Conservation (phyloP, 768 basidiomycete species). For the Boletus huronensis region DNA sequence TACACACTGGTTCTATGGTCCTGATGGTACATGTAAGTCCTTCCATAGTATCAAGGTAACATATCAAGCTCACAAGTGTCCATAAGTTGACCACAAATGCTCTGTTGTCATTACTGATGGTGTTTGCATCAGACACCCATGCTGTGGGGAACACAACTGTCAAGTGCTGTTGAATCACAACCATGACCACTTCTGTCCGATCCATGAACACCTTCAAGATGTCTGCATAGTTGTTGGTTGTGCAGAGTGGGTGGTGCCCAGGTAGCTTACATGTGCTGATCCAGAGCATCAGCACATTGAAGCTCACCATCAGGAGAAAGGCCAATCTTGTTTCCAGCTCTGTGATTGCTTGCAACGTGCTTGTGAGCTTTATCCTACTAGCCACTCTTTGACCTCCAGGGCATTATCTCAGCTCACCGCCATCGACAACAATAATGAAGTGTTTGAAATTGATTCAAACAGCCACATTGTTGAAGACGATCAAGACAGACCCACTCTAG, state of each 20-base stretch:
- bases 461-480: too few species aligned
- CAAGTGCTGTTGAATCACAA: not conserved
- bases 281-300: not conserved
- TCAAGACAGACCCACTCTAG: too few species aligned
- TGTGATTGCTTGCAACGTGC: not conserved
- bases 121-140: slow-evolving; percentile 3
- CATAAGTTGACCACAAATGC: not conserved
- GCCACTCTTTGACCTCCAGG: too few species aligned
- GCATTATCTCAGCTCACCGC: not conserved
- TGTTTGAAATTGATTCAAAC: not conserved
- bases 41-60: too few species aligned
- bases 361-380: too few species aligned
- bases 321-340: slow-evolving; percentile 3
- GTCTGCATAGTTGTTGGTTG: not conserved
- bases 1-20: not conserved
- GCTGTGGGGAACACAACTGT: slow-evolving; percentile 1
- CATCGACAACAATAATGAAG: not conserved
- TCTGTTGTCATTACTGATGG: not conserved
- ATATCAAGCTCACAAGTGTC: too few species aligned
- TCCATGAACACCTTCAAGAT: rapidly evolving
- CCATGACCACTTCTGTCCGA: not conserved
- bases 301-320: not conserved
- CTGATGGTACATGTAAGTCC: not conserved
- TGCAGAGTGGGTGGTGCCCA: not conserved
- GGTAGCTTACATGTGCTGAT: not conserved